Evolutionary conservation across 768 basidiomycete species (phyloP), one percentile per base, ranked within the genome.

Genomic region (Tubosaeta sp.): DNA sequence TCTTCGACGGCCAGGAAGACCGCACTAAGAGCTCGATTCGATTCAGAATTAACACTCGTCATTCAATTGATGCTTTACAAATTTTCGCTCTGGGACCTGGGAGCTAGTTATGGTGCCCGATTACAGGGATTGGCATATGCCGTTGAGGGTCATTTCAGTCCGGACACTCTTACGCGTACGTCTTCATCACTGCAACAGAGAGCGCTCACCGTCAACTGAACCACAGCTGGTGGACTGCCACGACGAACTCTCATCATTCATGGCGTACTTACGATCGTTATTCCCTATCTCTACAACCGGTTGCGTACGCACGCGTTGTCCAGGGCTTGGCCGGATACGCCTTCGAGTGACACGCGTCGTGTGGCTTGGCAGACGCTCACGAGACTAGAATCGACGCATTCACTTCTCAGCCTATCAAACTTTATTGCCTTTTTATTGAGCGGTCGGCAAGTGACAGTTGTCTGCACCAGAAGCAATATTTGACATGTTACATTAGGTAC

Each of bases 251-350:
- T 94, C 3, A 56, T 86, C 9, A 59, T 84, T 2, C 92, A 96
- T 59, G 83, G 84, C 22, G 57, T 78, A 9, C 69, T 94, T 45
- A 90, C 90, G 0, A 75, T 93, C 31, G 57, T 93, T 35, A 61
- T 87, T 2, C 90, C 90, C 1, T 96, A 96, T 63, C 51, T 93
- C 6, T 84, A 92, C 63, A 77, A 76, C 35, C 87, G 89, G 44
- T 59, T 94, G 43, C 81, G 90, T 32, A 63, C 76, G 3, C 76
- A 88, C 65, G 92, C 91, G 1, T 73, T 96, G 19, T 90, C 90
- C 2, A 74, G 75, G 55, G 84, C 93, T 38, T 96, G 94, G 94
- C 92, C 93, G 1, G 94, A 96, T 65, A 81, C 87, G 3, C 94
- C 94, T 3, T 82, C 85, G 25, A 84, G 81, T 39, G 89, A 94